Evolutionary conservation across 2,329 filamentous ascomycete species (phyloP), one percentile per base, ranked within the genome.

Genomic region (Emmonsia crescens): DNA sequence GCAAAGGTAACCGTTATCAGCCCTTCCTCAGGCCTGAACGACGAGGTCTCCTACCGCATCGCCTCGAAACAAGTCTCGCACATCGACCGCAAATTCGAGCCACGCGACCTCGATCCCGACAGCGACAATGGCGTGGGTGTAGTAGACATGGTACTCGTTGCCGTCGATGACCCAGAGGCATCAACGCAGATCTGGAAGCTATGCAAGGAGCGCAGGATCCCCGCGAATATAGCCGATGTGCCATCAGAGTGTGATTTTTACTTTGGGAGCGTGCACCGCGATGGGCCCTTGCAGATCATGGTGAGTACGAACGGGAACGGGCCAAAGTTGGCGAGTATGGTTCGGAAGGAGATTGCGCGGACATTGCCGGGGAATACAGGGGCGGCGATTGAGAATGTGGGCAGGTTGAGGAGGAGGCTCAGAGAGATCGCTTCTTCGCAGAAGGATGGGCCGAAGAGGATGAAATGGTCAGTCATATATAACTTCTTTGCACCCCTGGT

Each of bases 231-330:
- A 67, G 94, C 94, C 67, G 94, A 99, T 73, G 94, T 99, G 3
- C 94, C 94, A 0, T 84, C 91, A 0, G 94, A 99, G 75, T 99
- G 94, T 76, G 94, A 99, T 72, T 99, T 99, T 73, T 99, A 96
- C 80, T 99, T 99, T 77, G 94, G 94, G 65, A 94, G 89, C 72
- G 87, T 96, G 46, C 90, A 99, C 76, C 87, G 94, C 58, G 94
- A 99, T 73, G 94, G 94, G 0, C 94, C 94, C 5, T 77, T 99
- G 64, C 94, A 99, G 79, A 88, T 99, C 70, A 99, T 99, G 94
- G 93, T 99, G 68, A 95, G 89, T 78, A 99, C 94, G 42, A 99
- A 97, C 73, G 94, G 94, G 59, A 96, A 96, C 73, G 94, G 94
- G 0, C 94, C 94, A 0, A 87, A 93, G 72, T 78, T 99, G 65